These are phyloP conservation scores for Trichoderma atroviride DNA, from an alignment of 2,329 filamentous ascomycete genomes.

Conservation along the genomic window DNA sequence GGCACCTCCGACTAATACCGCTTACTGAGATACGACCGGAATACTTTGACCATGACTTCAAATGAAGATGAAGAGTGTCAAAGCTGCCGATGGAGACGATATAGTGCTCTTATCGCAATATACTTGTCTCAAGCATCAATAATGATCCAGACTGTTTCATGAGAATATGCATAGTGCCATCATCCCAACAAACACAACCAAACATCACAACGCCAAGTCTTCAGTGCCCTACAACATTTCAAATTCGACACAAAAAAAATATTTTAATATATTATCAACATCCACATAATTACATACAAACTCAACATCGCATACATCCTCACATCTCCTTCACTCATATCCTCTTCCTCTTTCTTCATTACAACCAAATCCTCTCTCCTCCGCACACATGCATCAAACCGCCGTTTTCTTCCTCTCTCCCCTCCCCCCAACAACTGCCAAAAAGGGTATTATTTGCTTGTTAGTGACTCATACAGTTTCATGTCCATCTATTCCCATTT, in stretches of 20 bases:
- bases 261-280: background rate
- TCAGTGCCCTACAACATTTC: background rate
- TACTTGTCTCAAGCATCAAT: background rate
- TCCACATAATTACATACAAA: background rate
- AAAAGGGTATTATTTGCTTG: conserved; percentile 21
- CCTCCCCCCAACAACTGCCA: conserved; percentile 1
- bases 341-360: too few species aligned
- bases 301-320: background rate
- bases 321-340: background rate
- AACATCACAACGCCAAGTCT: background rate
- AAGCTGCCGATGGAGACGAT: background rate
- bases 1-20: conserved; percentile 4
- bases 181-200: background rate
- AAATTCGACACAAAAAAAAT: background rate
- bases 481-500: conserved; percentile 18
- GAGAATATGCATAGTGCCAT: background rate
- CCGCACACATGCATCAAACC: background rate
- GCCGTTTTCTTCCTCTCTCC: background rate
- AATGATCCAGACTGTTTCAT: background rate
- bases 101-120: background rate
- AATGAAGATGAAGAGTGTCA: background rate
- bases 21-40: background rate
- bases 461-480: conserved; percentile 2
- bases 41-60: background rate
- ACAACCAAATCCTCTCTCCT: background rate